Conservation (phyloP, 108 stramenopile species). For the Conticribra guillardii region DNA sequence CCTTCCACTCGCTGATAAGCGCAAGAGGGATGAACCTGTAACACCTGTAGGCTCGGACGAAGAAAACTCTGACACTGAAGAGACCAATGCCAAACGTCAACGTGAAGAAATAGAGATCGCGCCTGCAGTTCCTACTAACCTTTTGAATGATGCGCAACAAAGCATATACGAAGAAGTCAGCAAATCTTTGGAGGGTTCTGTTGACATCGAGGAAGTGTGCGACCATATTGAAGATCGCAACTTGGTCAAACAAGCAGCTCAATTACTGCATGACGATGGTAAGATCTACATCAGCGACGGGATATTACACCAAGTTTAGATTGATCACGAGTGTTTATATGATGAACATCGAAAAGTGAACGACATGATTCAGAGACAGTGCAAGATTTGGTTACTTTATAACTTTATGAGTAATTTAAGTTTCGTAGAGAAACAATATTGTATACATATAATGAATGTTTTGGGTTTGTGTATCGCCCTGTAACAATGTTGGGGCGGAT, state of each 20-base stretch:
- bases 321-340: no score
- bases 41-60: constrained; percentile 7
- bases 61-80: constrained; percentile 47
- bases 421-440: no score
- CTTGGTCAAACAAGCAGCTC: constrained; percentile 44
- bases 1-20: constrained; percentile 26
- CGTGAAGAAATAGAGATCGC: no score
- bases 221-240: constrained; percentile 54
- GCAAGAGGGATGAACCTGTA: constrained; percentile 36
- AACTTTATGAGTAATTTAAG: no score
- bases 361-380: no score
- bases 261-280: constrained; percentile 58
- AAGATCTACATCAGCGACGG: constrained; percentile 60
- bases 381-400: no score
- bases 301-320: constrained; percentile 28
- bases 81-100: constrained; percentile 6
- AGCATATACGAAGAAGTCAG: constrained; percentile 54
- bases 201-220: constrained; percentile 58
- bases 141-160: constrained; percentile 46
- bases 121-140: no score
- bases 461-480: no score
- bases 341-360: no score
- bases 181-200: constrained; percentile 48
- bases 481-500: no score
- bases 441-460: no score